Base-by-base conservation (phyloP, 2,329 filamentous ascomycete genomes). In the Stylonectria norvegica region DNA sequence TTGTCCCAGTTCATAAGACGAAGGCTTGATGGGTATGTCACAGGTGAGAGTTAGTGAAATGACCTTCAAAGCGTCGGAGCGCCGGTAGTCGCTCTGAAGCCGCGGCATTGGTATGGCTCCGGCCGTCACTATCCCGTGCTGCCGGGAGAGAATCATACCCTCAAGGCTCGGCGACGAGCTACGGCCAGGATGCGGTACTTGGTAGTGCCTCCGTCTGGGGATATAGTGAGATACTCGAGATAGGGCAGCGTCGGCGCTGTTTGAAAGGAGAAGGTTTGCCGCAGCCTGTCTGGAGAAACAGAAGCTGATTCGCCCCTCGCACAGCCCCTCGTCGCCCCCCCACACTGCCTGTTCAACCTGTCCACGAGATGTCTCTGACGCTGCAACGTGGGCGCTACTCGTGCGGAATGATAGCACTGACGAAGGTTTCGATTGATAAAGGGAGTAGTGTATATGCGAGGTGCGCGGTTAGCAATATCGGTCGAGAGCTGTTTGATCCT, bases 61-160 rank as follows among this genome's bases (percentile, higher is more conserved):
- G 22, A 25, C 22, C 22, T 25, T 12, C 7, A 25, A 12, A 25
- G 22, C 22, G 6, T 30, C 15, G 27, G 14, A 14, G 47, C 36
- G 40, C 27, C 49, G 49, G 49, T 52, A 52, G 43, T 50, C 46
- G 29, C 35, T 20, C 35, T 20, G 37, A 38, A 19, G 34, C 33
- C 30, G 41, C 49, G 49, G 49, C 49, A 52, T 42, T 52, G 39
- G 27, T 27, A 12, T 31, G 6, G 34, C 16, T 27, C 22, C 33
- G 20, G 47, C 27, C 27, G 39, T 32, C 22, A 9, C 4, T 35
- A 28, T 38, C 38, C 38, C 36, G 45, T 31, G 34, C 30, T 20
- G 37, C 39, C 36, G 38, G 45, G 30, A 28, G 36, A 20, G 27
- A 29, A 35, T 29, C 8, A 15, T 14, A 30, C 6, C 27, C 6